Evolutionary conservation across 345 rosid genomes (phyloP), one percentile per base, ranked within the genome.

Genomic region (Aquilaria sinensis): DNA sequence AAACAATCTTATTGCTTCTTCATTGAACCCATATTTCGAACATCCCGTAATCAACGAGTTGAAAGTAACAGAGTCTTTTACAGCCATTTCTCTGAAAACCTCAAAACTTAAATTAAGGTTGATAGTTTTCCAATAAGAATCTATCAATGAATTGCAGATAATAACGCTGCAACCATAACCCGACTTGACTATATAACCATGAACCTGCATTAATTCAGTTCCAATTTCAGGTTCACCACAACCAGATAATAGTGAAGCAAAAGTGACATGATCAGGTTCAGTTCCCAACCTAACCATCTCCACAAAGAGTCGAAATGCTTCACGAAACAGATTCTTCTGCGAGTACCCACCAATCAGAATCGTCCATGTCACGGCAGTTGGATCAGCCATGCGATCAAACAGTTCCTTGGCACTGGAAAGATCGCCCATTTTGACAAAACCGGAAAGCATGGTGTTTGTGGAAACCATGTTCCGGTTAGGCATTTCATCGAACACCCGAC

Each of bases 331-430:
- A 70, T 71, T 66, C 58, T 63, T 65, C 53, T 72, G 74, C 7
- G 78, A 65, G 72, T 86, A 87, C 51, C 86, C 92, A 7, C 90
- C 94, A 65, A 90, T 81, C 78, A 93, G 65, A 63, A 88, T 83
- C n/a, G 98, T 93, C 96, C 97, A 90, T 0, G 94, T 74, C 4
- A 90, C 94, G 11, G 71, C 85, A 16, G 80, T 85, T 70, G 83
- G 86, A 34, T 82, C 71, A 14, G 56, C 31, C 85, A 78, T 82
- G 55, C 60, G 10, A 59, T 86, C 85, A 57, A 90, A 88, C 34
- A 93, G 61, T 57, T 63, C 67, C 45, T 81, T 79, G 12, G 97
- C 97, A 13, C 33, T 64, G 5, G 74, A 58, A 33, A 88, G 72
- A 61, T 88, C 68, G 7, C 87, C 86, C 0, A 73, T 56, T 60